Base-by-base conservation (phyloP, 2,329 filamentous ascomycete genomes). In the Leptodontidium sp. region DNA sequence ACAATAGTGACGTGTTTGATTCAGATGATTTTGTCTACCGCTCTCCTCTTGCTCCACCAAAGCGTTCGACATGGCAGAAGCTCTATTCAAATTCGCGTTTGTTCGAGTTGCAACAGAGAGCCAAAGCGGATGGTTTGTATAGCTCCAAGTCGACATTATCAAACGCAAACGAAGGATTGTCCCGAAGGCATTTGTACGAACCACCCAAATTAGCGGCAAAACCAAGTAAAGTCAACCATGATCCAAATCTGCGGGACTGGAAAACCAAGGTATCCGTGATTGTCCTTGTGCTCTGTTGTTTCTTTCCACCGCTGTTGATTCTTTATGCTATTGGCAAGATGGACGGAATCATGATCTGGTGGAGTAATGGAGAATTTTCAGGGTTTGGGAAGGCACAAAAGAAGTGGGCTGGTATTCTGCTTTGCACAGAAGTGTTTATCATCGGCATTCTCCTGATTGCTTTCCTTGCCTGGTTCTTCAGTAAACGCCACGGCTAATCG, bases 221-320 rank as follows among this genome's bases (percentile, higher is more conserved):
- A 15, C 59, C 15, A 58, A 15, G 15, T 11, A 49, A 45, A n/a
- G 50, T 69, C 69, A 24, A 66, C 67, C 24, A 49, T 43, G 53
- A 40, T 47, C 47, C 62, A 7, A 29, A 26, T 29, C 35, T 63
- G 5, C 50, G 24, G 21, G 40, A 52, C 58, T 52, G 40, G 49
- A 65, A 70, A 50, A 29, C 58, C 24, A 74, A 64, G 11, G 66
- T 78, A 21, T 78, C 77, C 17, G 69, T 64, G 24, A 45, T 66
- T n/a, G 70, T 73, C 3, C 65, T 78, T 5, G 45, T 61, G 43
- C 12, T 77, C 1, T 77, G 76, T 52, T 69, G 68, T 47, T 12
- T 76, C n/a, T 75, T 77, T 38, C 75, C 75, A 9, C 77, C 77
- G 9, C 57, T 74, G 14, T 65, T 78, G 12, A 47, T 77, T 2